Percentiles rank a stretch among this genome's conserved stretches.
phyloP scores from a whole-genome alignment of 2,329 filamentous ascomycete genomes.

The Colletotrichum truncatum region DNA sequence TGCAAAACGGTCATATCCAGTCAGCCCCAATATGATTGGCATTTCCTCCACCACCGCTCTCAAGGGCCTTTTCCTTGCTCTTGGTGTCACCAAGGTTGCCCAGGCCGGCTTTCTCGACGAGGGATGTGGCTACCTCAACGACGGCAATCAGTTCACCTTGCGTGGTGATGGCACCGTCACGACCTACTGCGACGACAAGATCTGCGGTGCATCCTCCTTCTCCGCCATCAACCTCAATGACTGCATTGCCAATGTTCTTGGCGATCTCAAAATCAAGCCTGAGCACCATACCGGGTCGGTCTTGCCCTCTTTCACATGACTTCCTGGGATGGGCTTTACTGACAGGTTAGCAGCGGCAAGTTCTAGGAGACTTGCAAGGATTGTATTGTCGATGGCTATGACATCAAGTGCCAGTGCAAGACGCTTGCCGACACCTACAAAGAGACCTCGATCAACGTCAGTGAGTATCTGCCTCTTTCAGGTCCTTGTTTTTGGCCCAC shows the following conservation, averaged over 20 bases:
- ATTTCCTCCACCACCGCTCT: not conserved
- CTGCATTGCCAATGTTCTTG: conserved; percentile 7
- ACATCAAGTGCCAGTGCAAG: conserved; percentile 14
- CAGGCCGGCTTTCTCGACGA: conserved; percentile 15
- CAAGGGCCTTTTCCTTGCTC: not conserved
- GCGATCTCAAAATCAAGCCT: not conserved
- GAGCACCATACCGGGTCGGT: not conserved
- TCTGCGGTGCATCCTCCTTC: not conserved
- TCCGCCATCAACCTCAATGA: conserved; percentile 24
- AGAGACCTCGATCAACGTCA: conserved; percentile 8
- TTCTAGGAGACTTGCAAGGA: conserved; percentile 17
- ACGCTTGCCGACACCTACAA: not conserved
- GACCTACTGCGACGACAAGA: conserved; percentile 22
- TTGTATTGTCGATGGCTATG: not conserved
- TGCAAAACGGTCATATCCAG: not conserved
- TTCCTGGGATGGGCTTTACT: not conserved
- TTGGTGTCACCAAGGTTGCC: not conserved
- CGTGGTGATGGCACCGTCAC: conserved; percentile 12
- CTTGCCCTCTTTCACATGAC: fast-evolving
- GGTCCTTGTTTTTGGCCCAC: no score
- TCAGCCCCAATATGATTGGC: not conserved
- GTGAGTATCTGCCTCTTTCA: not conserved
- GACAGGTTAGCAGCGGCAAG: not conserved
- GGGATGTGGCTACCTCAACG: conserved; percentile 9
- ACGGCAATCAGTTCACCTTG: conserved; percentile 1